phyloP scores from a whole-genome alignment of 768 basidiomycete genomes.

The Clavulina sp. region DNA sequence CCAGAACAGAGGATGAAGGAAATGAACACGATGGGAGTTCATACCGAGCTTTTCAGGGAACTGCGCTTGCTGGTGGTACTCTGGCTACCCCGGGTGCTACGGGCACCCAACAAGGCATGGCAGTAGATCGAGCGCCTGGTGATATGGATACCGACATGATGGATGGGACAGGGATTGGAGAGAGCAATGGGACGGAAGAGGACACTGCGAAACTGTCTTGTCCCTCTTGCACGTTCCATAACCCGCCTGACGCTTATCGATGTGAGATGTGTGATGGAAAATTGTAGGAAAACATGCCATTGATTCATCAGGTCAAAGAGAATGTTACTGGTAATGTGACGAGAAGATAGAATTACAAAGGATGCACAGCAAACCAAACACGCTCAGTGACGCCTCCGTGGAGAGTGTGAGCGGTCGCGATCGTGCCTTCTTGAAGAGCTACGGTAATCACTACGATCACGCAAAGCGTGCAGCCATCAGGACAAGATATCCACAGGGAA shows the following conservation, averaged over 20 bases:
- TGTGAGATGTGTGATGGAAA: slow-evolving; percentile 7
- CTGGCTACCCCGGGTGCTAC: no score
- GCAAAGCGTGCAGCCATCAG: not conserved
- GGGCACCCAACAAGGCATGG: no score
- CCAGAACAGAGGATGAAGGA: not conserved
- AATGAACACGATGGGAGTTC: no score
- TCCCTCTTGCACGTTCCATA: slow-evolving; percentile 39
- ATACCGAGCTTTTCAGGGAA: slow-evolving; percentile 58
- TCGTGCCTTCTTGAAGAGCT: slow-evolving; percentile 6
- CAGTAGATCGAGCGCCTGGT: no score
- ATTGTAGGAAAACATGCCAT: not conserved
- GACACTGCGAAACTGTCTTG: slow-evolving; percentile 44
- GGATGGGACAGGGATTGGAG: no score
- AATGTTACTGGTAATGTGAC: not conserved
- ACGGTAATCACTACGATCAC: not conserved
- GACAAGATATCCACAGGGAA: not conserved
- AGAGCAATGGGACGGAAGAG: no score
- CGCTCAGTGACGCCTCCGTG: slow-evolving; percentile 1
- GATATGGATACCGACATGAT: no score
- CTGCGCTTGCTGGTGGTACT: slow-evolving; percentile 28
- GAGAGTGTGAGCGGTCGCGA: slow-evolving; percentile 12
- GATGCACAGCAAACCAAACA: not conserved
- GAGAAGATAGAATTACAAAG: not conserved
- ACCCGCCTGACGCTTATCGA: slow-evolving; percentile 21
- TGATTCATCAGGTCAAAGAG: not conserved